Base-by-base conservation (phyloP, 257 asterid genomes). In the Fraxinus anomala region DNA sequence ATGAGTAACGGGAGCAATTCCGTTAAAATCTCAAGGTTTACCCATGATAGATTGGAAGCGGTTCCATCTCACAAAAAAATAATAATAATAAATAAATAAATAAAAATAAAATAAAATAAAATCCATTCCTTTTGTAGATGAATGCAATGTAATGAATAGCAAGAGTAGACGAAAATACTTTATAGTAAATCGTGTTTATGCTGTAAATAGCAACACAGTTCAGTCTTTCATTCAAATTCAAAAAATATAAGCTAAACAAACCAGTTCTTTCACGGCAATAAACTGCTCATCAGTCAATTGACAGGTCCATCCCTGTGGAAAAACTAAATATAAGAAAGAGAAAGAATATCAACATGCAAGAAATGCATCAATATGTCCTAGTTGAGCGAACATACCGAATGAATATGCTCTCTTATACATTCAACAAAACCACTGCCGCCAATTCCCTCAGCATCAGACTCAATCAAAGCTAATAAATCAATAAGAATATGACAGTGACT, bases 401-500 rank as follows among this genome's bases (percentile, higher is more conserved):
- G 91, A 84, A 94, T 94, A 86, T 92, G 96, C 87, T 94, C 99
- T 75, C 94, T 86, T 84, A 94, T 91, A 83, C 99, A 94, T 86
- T 94, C 99, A 80, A 94, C 90, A 80, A 94, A 94, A 75, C 99
- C 99, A 87, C 97, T 94, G 67, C 97, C 98, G 47, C 97, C 98
- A 87, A 92, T 94, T 74, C 99, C 99, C 86, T 92, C 98, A 75
- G 97, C 97, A 85, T 94, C 98, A 34, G 97, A 92, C 87, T 92
- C 98, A 34, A 94, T 92, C 78, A 94, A 84, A 85, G 97, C 98
- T 91, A 93, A 70, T 31, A 82, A 74, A 80, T 76, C 73, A 79
- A 72, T 68, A 61, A 73, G 82, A 73, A 83, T 79, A 82, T 66
- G 71, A 74, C 77, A 75, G 80, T 56, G 81, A 85, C 56, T 33